A percentile compares a stretch with the other conserved stretches of the same genome.
phyloP scores from a whole-genome alignment of 1,284 basidiomycete species.

The Trichosporon sp. region DNA sequence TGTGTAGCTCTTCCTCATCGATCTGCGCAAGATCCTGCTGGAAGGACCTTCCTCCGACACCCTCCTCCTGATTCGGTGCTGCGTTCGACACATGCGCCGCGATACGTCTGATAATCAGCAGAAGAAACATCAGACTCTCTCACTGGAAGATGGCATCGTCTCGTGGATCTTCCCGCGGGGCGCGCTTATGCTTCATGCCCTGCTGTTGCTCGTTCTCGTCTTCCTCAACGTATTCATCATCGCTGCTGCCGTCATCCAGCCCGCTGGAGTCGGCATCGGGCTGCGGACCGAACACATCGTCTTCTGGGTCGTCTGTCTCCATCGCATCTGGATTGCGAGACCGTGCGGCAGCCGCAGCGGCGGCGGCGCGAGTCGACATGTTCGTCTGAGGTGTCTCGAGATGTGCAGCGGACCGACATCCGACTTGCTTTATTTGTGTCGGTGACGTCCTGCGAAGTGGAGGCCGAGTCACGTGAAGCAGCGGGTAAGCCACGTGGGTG shows the following conservation, averaged over 20 bases:
- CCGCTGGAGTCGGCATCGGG: conserved; percentile 22
- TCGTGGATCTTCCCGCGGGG: not conserved
- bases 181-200: not conserved
- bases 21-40: conserved; percentile 25
- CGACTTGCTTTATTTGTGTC: conserved; percentile 1
- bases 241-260: conserved; percentile 21
- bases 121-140: not conserved
- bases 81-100: conserved; percentile 29
- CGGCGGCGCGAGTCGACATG: conserved; percentile 11
- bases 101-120: conserved; percentile 26
- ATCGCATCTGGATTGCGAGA: not conserved
- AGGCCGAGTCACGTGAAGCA: not conserved
- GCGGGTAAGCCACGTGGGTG: not conserved
- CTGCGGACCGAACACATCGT: not conserved
- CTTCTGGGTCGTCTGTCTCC: conserved; percentile 4
- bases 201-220: conserved; percentile 7
- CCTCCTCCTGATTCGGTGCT: conserved; percentile 6
- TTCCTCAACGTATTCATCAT: conserved; percentile 14
- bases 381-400: no score
- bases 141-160: conserved; percentile 34
- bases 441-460: not conserved
- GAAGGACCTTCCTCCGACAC: conserved; percentile 20
- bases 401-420: not conserved
- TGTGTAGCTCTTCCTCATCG: conserved; percentile 30
- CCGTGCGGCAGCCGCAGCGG: conserved; percentile 4